A percentile compares a stretch with the other conserved stretches of the same genome.
phyloP scores from a whole-genome alignment of 768 basidiomycete species.

The Russula griseocarnosa region DNA sequence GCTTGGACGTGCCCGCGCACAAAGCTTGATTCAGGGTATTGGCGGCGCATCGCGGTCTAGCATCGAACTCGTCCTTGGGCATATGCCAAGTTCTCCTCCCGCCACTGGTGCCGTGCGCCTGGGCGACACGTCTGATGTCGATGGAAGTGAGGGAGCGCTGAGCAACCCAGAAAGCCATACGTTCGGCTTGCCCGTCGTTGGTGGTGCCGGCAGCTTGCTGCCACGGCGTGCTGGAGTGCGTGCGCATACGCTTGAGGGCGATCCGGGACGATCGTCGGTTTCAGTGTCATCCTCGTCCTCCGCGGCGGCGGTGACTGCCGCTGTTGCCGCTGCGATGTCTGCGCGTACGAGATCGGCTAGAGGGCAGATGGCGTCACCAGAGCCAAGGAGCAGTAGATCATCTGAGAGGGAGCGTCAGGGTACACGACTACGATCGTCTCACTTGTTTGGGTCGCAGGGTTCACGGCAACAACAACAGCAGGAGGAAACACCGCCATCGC shows the following conservation, averaged over 20 bases:
- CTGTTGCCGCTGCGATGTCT: not conserved
- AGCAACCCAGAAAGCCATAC: slow-evolving; percentile 67
- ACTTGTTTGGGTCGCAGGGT: slow-evolving; percentile 9
- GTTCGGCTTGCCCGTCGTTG: slow-evolving; percentile 55
- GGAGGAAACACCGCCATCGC: slow-evolving; percentile 7
- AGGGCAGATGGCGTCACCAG: slow-evolving; percentile 10
- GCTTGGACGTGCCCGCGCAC: slow-evolving; percentile 54
- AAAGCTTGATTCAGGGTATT: slow-evolving; percentile 63
- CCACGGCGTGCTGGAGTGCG: slow-evolving; percentile 28
- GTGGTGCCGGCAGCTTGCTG: slow-evolving; percentile 38
- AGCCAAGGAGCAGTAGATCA: too few species aligned
- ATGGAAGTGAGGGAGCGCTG: slow-evolving; percentile 42
- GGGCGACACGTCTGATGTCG: slow-evolving; percentile 39
- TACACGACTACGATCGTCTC: not conserved
- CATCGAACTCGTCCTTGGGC: slow-evolving; percentile 49
- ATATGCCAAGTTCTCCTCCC: slow-evolving; percentile 7
- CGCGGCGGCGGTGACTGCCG: not conserved
- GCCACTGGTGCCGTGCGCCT: slow-evolving; percentile 4
- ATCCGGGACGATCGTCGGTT: slow-evolving; percentile 1
- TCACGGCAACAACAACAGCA: not conserved
- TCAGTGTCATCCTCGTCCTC: not conserved
- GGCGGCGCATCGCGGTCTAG: slow-evolving; percentile 59
- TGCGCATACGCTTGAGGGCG: slow-evolving; percentile 15
- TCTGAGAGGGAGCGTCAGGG: slow-evolving; percentile 17
- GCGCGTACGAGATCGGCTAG: slow-evolving; percentile 1